Conservation (phyloP, 495 filamentous ascomycete species). For the Elaphomyces granulatus region DNA sequence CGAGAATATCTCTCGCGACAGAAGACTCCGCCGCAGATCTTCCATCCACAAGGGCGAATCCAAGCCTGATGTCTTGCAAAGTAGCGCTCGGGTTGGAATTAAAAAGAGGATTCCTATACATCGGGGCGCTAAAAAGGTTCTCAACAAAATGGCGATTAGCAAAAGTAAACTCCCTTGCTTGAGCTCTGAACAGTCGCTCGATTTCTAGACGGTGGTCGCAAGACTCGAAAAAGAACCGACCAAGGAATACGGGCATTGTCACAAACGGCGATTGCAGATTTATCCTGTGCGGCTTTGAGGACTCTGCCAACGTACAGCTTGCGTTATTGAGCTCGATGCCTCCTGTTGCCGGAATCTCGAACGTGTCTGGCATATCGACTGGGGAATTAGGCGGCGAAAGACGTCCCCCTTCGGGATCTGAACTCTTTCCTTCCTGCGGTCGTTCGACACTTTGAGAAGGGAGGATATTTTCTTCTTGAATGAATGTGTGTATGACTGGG, state of each 20-base stretch:
- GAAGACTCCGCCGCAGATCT: neutral
- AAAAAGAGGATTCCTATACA: conserved; percentile 1
- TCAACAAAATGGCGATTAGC: conserved; percentile 6
- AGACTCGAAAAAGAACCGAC: conserved; percentile 1
- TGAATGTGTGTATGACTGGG: neutral
- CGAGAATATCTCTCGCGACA: conserved; percentile 16
- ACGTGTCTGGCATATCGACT: neutral
- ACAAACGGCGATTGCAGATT: conserved; percentile 11
- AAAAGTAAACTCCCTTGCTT: conserved; percentile 4
- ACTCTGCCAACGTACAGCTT: neutral
- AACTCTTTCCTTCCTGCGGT: no score
- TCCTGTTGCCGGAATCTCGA: neutral
- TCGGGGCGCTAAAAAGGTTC: conserved; percentile 6
- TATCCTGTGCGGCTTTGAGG: neutral
- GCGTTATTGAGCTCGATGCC: neutral
- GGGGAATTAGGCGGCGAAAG: neutral
- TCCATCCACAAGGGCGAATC: conserved; percentile 13
- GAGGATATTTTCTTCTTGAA: neutral
- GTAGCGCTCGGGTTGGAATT: conserved; percentile 16
- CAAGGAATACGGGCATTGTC: conserved; percentile 17
- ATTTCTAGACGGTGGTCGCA: neutral
- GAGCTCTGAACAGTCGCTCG: neutral
- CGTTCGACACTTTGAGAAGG: no score
- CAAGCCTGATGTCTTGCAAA: conserved; percentile 7
- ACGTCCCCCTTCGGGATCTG: no score